Evolutionary conservation across 345 rosid genomes (phyloP), one percentile per base, ranked within the genome.

Genomic region (Moricandia arvensis): DNA sequence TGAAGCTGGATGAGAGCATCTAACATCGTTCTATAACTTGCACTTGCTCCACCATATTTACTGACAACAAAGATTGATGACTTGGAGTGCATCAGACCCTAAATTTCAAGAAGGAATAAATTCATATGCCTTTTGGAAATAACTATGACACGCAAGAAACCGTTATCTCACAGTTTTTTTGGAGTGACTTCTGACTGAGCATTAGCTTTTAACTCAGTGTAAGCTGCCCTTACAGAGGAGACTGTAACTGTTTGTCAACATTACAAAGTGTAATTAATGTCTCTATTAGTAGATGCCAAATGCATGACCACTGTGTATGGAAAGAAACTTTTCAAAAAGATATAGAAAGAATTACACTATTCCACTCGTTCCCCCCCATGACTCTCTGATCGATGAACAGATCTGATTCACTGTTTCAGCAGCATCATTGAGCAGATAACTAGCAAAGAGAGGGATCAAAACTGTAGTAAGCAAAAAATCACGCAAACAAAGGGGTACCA

Each of bases 351-450:
- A 9, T 29, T 90, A 91, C 96, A 94, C 49, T 55, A 94, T 89
- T 74, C 97, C 97, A 55, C 98, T 91, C 58, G 98, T 94, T 55
- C n/a, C 98, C 97, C 69, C 98, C 98, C 98, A 90, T 91, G 63
- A 84, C 91, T 87, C 91, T 82, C 85, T 84, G 78, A 91, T 74
- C 21, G 98, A 84, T 75, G 90, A 84, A 74, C 95, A 95, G 67
- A 94, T 94, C 80, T 91, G 93, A 62, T 85, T 87, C 49, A 91
- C 84, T 61, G 98, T 91, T 84, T 91, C 97, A 0, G 91, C 88
- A 66, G 91, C 90, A 85, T 94, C 93, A 61, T 94, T 91, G 75
- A 91, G 86, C 43, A 97, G 98, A 87, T 90, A 94, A 77, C 98
- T 94, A 85, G 62, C 45, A 77, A 9, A 38, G 3, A 63, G 12